Evolutionary conservation across 2,329 filamentous ascomycete genomes (phyloP), one percentile per base, ranked within the genome.

Genomic region (Colletotrichum gigasporum): DNA sequence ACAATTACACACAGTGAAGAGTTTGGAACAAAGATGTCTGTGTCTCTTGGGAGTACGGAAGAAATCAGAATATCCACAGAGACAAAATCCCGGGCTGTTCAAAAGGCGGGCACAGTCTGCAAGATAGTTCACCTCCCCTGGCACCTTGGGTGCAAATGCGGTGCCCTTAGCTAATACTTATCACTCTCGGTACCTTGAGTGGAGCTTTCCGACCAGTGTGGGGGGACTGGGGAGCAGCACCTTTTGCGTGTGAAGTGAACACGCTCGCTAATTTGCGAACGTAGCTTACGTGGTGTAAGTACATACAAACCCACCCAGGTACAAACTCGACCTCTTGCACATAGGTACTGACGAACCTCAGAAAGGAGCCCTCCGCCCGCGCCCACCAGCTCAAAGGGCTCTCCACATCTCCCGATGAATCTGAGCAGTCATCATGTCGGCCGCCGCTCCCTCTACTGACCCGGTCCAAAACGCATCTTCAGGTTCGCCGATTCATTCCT

Each of bases 381-480:
- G 48, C 44, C 34, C 34, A 65, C 48, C 48, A 65, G 62, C 62
- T 65, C 62, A 61, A 32, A 62, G 62, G 62, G 62, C 62, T 65
- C 37, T 62, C 22, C 26, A 10, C 45, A 55, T 32, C 64, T 64
- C 60, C 59, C 60, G 60, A 66, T 66, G 64, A 55, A 65, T 58
- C 37, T 50, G 61, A 59, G 48, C 53, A 64, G 50, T 35, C 62
- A 69, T 59, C 66, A 75, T 75, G 73, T 72, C 73, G 60, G 71
- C 73, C 45, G 65, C 72, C 56, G 72, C 68, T 48, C 66, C 71
- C 62, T 61, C 68, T 47, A 67, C 65, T 44, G 67, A 67, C 39
- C 63, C 71, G 45, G 68, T 71, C 57, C 70, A 71, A 68, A 70
- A 70, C 68, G 68, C 71, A 66, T 66, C 68, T 55, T 67, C 67